phyloP scores from a whole-genome alignment of 2,329 filamentous ascomycete species.

The Coleophoma crateriformis region DNA sequence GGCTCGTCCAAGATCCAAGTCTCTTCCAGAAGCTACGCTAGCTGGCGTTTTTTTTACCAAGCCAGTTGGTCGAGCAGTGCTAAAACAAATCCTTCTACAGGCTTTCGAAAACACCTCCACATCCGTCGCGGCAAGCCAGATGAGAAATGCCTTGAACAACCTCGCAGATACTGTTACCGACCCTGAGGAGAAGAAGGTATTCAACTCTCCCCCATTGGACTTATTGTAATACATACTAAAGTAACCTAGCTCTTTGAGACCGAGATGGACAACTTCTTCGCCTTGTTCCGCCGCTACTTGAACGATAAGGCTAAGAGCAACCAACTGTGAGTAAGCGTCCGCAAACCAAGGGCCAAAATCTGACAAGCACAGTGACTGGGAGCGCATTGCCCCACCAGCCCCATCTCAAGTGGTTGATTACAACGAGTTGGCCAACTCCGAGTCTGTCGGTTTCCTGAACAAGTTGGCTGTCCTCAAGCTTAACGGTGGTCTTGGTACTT shows the following conservation, averaged over 20 bases:
- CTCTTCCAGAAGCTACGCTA: neutral
- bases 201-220: conserved; percentile 11
- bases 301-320: conserved; percentile 99
- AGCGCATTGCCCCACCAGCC: conserved; percentile 90
- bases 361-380: conserved; percentile 68
- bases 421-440: conserved; percentile 79
- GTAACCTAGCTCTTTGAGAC: conserved; percentile 80
- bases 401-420: conserved; percentile 94
- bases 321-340: conserved; percentile 53
- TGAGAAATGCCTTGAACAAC: conserved; percentile 95
- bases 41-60: too few species aligned
- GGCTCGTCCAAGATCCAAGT: neutral
- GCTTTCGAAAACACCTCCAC: conserved; percentile 99
- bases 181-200: conserved; percentile 75
- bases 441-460: conserved; percentile 90
- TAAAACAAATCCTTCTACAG: conserved; percentile 37
- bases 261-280: conserved; percentile 99
- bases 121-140: conserved; percentile 95
- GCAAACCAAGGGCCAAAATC: too few species aligned
- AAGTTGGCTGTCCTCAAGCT: conserved; percentile 99
- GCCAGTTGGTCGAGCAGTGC: too few species aligned
- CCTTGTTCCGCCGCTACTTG: conserved; percentile 94
- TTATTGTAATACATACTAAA: neutral
- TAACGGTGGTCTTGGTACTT: conserved; percentile 98
- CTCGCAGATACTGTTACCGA: conserved; percentile 88